These are phyloP conservation scores for Eremothecium gossypii DNA, from an alignment of 1,139 yeast genomes.

Conservation along the genomic window DNA sequence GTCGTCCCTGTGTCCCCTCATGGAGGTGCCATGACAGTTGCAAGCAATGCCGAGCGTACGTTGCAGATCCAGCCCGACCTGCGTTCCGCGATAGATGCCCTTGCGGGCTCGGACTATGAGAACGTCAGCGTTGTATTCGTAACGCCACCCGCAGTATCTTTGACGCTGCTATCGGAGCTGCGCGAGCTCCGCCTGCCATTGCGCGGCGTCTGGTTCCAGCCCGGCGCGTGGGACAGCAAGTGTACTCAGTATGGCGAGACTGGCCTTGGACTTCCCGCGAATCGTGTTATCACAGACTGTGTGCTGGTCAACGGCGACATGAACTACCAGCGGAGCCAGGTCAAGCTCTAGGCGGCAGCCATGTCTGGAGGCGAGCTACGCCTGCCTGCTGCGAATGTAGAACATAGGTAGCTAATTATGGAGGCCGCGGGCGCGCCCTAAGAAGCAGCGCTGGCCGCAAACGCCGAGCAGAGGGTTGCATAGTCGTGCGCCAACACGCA, in stretches of 20 bases:
- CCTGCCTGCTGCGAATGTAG: too few species aligned
- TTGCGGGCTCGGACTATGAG: constrained; percentile 5
- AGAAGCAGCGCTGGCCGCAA: too few species aligned
- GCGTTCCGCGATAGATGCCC: constrained; percentile 5
- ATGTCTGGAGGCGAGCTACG: too few species aligned
- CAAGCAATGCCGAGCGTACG: neutral
- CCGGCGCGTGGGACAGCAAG: constrained; percentile 13
- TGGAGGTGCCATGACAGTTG: constrained; percentile 8
- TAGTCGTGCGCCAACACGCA: too few species aligned
- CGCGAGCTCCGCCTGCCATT: constrained; percentile 3
- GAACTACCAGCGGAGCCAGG: constrained; percentile 5
- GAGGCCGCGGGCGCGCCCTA: too few species aligned
- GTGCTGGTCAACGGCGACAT: constrained; percentile 10
- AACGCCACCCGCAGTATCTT: constrained; percentile 11
- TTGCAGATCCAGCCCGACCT: constrained; percentile 8
- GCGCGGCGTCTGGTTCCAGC: constrained; percentile 13
- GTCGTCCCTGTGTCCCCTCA: constrained; percentile 12
- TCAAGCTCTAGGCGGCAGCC: neutral
- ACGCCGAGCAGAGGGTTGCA: too few species aligned
- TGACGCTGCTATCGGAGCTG: constrained; percentile 9
- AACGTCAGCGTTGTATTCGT: constrained; percentile 12
- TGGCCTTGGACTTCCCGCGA: constrained; percentile 6
- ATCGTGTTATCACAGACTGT: constrained; percentile 12
- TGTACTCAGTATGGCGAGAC: constrained; percentile 9
- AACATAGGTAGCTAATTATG: too few species aligned